Percentiles rank a stretch among this genome's conserved stretches.
These are phyloP conservation scores for Aspergillus conjunctus DNA, from an alignment of 495 filamentous ascomycete genomes.

Conservation along the genomic window DNA sequence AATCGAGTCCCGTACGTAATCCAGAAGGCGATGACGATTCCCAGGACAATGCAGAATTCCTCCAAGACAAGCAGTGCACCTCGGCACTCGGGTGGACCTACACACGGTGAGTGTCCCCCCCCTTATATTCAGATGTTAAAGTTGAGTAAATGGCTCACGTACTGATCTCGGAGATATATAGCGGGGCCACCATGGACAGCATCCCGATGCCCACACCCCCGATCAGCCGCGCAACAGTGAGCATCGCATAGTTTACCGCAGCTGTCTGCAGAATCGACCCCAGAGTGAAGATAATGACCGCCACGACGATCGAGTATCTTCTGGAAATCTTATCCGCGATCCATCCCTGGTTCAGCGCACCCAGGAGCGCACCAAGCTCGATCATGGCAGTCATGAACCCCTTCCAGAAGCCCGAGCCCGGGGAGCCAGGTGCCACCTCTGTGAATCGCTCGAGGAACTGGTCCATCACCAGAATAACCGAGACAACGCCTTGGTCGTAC, in stretches of 20 bases:
- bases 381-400: conserved; percentile 64
- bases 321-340: conserved; percentile 61
- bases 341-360: conserved; percentile 60
- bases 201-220: conserved; percentile 64
- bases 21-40: conserved; percentile 59
- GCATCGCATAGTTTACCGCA: conserved; percentile 57
- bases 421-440: conserved; percentile 40
- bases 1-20: conserved; percentile 58
- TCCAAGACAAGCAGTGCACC: conserved; percentile 57
- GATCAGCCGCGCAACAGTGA: conserved; percentile 60
- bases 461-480: conserved; percentile 58
- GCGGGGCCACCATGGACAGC: conserved; percentile 54
- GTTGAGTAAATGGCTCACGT: too few species aligned
- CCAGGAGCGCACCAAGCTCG: conserved; percentile 57
- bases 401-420: conserved; percentile 59
- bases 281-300: conserved; percentile 56
- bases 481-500: conserved; percentile 60
- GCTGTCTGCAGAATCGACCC: conserved; percentile 59
- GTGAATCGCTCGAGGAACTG: conserved; percentile 57
- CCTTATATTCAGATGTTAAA: too few species aligned
- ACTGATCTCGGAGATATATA: conserved; percentile 60
- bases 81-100: conserved; percentile 52
- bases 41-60: conserved; percentile 57
- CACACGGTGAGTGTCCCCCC: too few species aligned
- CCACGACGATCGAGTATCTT: conserved; percentile 58